Evolutionary conservation across 2,329 filamentous ascomycete species (phyloP).

Genomic region (Westerdykella sp.): DNA sequence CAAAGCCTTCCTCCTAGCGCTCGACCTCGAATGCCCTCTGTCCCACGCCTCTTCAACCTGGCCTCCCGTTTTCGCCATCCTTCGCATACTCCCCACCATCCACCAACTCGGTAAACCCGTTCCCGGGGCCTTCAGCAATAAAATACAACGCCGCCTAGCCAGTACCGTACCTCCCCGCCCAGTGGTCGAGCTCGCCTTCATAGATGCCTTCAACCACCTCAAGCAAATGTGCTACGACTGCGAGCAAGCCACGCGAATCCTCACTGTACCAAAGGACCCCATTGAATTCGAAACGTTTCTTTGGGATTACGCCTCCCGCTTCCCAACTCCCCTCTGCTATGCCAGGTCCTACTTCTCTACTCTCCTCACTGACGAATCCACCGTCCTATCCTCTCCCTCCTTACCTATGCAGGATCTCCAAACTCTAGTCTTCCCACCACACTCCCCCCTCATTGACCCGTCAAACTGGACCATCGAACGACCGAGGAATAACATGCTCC

Average conservation of each 20-base stretch:
- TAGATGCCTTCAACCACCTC: slow-evolving; percentile 65
- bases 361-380: slow-evolving; percentile 65
- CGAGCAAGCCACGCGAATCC: slow-evolving; percentile 46
- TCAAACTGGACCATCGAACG: slow-evolving; percentile 68
- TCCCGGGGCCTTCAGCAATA: slow-evolving; percentile 76
- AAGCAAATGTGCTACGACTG: slow-evolving; percentile 66
- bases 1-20: slow-evolving; percentile 53
- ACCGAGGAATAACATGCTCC: slow-evolving; percentile 38
- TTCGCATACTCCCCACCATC: slow-evolving; percentile 55
- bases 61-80: slow-evolving; percentile 32
- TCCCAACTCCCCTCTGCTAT: slow-evolving; percentile 76
- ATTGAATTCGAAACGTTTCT: slow-evolving; percentile 57
- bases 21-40: slow-evolving; percentile 36
- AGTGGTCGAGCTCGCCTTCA: slow-evolving; percentile 70
- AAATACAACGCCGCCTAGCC: slow-evolving; percentile 83
- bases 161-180: slow-evolving; percentile 91
- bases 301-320: slow-evolving; percentile 66
- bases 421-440: slow-evolving; percentile 62
- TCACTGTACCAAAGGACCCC: slow-evolving; percentile 22
- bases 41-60: slow-evolving; percentile 28
- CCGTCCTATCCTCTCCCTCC: slow-evolving; percentile 59
- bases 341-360: slow-evolving; percentile 73
- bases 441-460: slow-evolving; percentile 63
- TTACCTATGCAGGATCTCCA: slow-evolving; percentile 79
- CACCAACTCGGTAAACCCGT: slow-evolving; percentile 59